Evolutionary conservation across 2,329 filamentous ascomycete species (phyloP).

Genomic region (Stemphylium beticola): DNA sequence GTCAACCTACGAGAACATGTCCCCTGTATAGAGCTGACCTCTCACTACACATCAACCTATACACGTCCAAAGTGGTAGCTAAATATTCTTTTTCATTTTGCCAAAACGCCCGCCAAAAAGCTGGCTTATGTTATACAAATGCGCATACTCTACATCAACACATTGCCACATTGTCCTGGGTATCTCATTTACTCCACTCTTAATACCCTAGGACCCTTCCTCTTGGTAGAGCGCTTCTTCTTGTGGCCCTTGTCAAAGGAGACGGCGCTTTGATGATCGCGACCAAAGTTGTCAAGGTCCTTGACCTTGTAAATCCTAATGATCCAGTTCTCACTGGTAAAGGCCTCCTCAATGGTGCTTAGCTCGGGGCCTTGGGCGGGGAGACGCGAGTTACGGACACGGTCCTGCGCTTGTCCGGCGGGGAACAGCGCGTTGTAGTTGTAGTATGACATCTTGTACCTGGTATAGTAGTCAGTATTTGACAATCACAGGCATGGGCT

Average conservation of each 20-base stretch:
- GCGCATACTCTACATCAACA: slow-evolving; percentile 29
- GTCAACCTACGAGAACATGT: neutral
- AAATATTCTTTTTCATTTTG: slow-evolving; percentile 34
- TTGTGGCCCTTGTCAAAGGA: slow-evolving; percentile 81
- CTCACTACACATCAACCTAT: slow-evolving; percentile 3
- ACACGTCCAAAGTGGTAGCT: slow-evolving; percentile 2
- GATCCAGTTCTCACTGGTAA: slow-evolving; percentile 99
- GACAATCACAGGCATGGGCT: neutral
- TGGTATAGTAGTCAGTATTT: slow-evolving; percentile 51
- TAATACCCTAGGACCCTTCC: slow-evolving; percentile 72
- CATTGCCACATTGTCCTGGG: slow-evolving; percentile 1
- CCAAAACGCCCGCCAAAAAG: slow-evolving; percentile 34
- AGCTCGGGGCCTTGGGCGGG: slow-evolving; percentile 86
- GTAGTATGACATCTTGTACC: slow-evolving; percentile 99
- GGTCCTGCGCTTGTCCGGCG: slow-evolving; percentile 84
- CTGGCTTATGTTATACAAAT: slow-evolving; percentile 37
- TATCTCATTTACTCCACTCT: slow-evolving; percentile 68
- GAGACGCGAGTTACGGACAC: slow-evolving; percentile 80
- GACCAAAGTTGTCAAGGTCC: slow-evolving; percentile 93
- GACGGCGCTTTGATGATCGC: slow-evolving; percentile 75
- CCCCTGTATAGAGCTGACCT: neutral
- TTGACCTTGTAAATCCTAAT: slow-evolving; percentile 99
- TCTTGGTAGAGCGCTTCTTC: slow-evolving; percentile 79
- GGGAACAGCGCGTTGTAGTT: slow-evolving; percentile 95
- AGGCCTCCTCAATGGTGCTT: slow-evolving; percentile 92